Evolutionary conservation across 108 stramenopile genomes (phyloP), one percentile per base, ranked within the genome.

Genomic region (Cyclotella choctawhatcheeana): DNA sequence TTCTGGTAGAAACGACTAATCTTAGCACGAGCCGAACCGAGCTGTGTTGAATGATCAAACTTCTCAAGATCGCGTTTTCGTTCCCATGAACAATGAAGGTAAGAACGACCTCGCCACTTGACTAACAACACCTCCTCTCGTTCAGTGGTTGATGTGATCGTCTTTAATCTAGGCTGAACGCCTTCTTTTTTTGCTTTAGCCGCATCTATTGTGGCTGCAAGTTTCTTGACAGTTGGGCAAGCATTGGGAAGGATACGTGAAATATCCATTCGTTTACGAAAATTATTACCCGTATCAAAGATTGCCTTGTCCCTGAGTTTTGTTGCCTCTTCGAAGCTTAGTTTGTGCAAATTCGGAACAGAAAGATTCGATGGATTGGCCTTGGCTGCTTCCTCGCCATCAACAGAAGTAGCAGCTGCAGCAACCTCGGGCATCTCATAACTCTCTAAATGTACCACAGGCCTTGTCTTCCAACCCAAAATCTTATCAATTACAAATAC

Each of bases 11-110:
- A 95, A 32, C 88, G 83, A 59, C 85, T 79, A 7, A 92, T 91
- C 73, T 95, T 94, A 44, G 83, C 79, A 37, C 88, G 81, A 16
- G 90, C 90, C 12, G 93, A 86, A 55, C 81, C 85, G 76, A 55
- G 79, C 66, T 74, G 74, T 44, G 58, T 54, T 33, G 88, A 85
- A 29, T 84, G 85, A 63, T 92, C 88, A 56, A 76, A 86, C 24
- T 83, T 86, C 64, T 84, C 79, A 52, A 92, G 71, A 44, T 92
- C 93, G 16, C 68, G 64, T 37, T 84, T 74, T 32, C 86, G 87
- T 68, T 95, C 94, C 94, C 94, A 95, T 2, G 84, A 85, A 44
- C 83, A 89, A 62, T 95, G 94, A 63, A 89, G 50, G 53, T 92
- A 85, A 0, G 89, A 91, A 50, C 89, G 67, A 24, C 91, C 94